These are phyloP conservation scores for Amniculicola lignicola DNA, from an alignment of 495 filamentous ascomycete species.

Conservation along the genomic window DNA sequence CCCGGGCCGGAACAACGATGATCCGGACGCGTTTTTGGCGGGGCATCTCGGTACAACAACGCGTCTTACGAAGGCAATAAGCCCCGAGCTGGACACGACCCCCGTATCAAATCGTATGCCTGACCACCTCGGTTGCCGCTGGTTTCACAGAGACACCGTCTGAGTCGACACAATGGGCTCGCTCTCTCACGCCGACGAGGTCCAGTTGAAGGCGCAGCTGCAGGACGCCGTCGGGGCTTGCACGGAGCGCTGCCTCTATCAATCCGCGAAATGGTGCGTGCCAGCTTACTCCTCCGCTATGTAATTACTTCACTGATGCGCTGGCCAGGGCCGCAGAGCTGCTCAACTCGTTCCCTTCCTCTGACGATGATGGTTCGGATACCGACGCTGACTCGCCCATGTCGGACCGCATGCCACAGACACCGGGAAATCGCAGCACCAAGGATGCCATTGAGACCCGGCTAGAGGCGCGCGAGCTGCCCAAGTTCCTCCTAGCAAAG, in stretches of 20 bases:
- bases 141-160: too few relatives aligned
- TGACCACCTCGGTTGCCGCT: too few relatives aligned
- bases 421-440: slow-evolving; percentile 5
- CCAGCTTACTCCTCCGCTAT: background rate
- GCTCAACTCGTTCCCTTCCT: slow-evolving; percentile 67
- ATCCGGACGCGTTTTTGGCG: background rate
- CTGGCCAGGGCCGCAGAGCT: slow-evolving; percentile 84
- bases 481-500: slow-evolving; percentile 85
- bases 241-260: slow-evolving; percentile 92
- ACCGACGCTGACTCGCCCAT: slow-evolving; percentile 59
- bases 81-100: background rate
- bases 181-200: slow-evolving; percentile 35
- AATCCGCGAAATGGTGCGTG: slow-evolving; percentile 87
- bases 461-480: slow-evolving; percentile 76
- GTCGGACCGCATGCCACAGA: slow-evolving; percentile 46
- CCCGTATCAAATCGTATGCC: too few relatives aligned
- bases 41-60: background rate
- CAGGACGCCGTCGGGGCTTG: slow-evolving; percentile 84
- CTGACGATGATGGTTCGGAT: slow-evolving; percentile 46
- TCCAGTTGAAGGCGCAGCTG: slow-evolving; percentile 59
- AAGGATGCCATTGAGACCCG: slow-evolving; percentile 66
- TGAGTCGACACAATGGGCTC: slow-evolving; percentile 16
- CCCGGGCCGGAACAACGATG: background rate
- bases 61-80: background rate
- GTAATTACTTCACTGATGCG: slow-evolving; percentile 1